Evolutionary conservation across 345 rosid species (phyloP), one percentile per base, ranked within the genome.

Genomic region (Firmiana major): DNA sequence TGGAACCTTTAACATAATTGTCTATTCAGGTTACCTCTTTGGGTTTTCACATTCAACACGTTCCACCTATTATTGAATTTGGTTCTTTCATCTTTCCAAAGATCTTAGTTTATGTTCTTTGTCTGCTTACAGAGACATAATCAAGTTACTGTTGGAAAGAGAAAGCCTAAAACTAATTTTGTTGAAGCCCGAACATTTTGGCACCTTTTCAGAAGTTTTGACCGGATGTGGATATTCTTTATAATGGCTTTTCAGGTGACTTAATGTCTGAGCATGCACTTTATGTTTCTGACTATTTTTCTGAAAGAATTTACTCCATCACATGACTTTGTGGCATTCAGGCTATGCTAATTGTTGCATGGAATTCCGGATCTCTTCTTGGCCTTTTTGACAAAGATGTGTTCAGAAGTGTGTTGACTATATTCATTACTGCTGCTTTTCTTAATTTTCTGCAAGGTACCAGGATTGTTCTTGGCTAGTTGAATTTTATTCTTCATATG

Each of bases 211-310:
- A 86, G 99, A 83, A 94, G 95, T 85, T 96, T 96, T 75, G 99
- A 96, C 74, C 90, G 99, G 46, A 90, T 92, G 99, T 96, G 99
- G 99, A 92, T 96, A 84, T 96, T 96, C 87, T 78, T 93, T 79
- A 79, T 87, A 58, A 65, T 96, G 89, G 90, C 97, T 81, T 89
- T 94, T 10, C 99, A 96, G 94, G 99, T 96, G 73, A 72, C 40
- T 73, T 72, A 65, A 54, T 17, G 59, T 78, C 78, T 69, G 46
- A 62, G 68, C 73, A 36, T 79, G 71, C 46, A 3, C 17, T 53
- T 62, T 54, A 78, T 74, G 40, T 72, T 75, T 78, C 67, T 79
- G 34, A 24, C 7, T 48, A 68, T 53, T 83, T 38, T 73, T 58
- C 60, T n/a, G 12, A 69, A 63, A 55, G 68, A 75, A 73, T 74